phyloP scores from a whole-genome alignment of 108 stramenopile genomes.

The Cyclotella sp. region DNA sequence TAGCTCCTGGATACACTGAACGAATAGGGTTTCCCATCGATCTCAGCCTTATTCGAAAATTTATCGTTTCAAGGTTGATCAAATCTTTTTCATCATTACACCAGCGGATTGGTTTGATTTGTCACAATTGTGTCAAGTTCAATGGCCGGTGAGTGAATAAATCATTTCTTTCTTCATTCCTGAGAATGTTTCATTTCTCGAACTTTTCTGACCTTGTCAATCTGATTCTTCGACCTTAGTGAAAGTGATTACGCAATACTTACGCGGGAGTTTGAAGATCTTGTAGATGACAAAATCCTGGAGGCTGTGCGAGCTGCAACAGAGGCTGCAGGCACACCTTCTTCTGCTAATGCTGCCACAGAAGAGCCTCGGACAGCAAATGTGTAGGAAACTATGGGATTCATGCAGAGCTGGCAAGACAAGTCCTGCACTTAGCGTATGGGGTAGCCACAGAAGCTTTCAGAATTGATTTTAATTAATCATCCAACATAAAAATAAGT shows the following conservation, averaged over 20 bases:
- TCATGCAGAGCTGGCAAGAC: no score
- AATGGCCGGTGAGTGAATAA: conserved; percentile 59
- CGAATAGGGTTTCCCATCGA: conserved; percentile 85
- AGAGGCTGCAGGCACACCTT: conserved; percentile 3
- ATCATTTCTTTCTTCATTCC: background rate
- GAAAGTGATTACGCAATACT: conserved; percentile 81
- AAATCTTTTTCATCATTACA: conserved; percentile 64
- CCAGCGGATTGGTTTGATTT: conserved; percentile 67
- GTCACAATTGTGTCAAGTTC: conserved; percentile 78
- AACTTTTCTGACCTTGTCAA: background rate
- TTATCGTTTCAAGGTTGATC: conserved; percentile 66
- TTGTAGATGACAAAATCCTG: conserved; percentile 58
- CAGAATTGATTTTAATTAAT: no score
- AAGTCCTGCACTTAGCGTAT: no score
- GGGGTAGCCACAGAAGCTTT: no score
- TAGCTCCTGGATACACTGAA: conserved; percentile 82
- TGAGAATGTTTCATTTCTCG: background rate
- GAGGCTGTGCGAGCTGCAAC: conserved; percentile 40
- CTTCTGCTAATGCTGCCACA: conserved; percentile 8
- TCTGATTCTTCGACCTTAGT: conserved; percentile 10
- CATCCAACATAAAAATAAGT: no score
- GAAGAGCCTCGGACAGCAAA: background rate
- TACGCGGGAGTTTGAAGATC: conserved; percentile 74
- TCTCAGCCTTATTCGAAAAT: conserved; percentile 73
- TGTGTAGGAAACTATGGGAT: background rate